Percentiles rank a stretch among this genome's conserved stretches.
These are phyloP conservation scores for Teunomyces pallodes DNA, from an alignment of 805 yeast species.

Conservation along the genomic window DNA sequence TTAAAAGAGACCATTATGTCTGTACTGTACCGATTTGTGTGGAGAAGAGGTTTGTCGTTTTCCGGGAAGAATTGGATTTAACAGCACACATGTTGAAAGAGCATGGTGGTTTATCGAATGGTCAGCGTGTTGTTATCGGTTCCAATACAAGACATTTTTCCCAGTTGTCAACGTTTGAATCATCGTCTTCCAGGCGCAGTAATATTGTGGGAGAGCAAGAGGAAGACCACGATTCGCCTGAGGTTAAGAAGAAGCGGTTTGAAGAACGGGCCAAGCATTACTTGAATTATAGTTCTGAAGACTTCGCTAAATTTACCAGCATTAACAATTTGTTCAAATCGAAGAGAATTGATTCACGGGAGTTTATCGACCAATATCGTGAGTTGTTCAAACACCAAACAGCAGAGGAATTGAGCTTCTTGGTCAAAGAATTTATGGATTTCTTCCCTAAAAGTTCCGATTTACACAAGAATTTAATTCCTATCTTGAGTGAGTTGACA, in stretches of 20 bases:
- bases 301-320: conserved; percentile 47
- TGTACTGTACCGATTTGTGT: conserved; percentile 78
- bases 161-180: conserved; percentile 58
- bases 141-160: conserved; percentile 43
- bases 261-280: conserved; percentile 87
- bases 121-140: conserved; percentile 41
- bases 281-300: conserved; percentile 49
- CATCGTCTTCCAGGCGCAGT: conserved; percentile 17
- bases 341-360: conserved; percentile 46
- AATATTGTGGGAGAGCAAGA: conserved; percentile 17
- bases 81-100: conserved; percentile 84
- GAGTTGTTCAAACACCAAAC: conserved; percentile 43
- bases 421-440: conserved; percentile 61
- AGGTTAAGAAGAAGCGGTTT: conserved; percentile 56
- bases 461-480: conserved; percentile 39
- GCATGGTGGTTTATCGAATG: conserved; percentile 60
- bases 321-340: conserved; percentile 49
- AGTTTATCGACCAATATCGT: conserved; percentile 45
- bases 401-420: conserved; percentile 50
- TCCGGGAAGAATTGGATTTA: conserved; percentile 79
- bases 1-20: conserved; percentile 66
- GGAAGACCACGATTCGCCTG: conserved; percentile 40
- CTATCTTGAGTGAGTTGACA: conserved; percentile 19
- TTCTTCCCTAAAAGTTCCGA: conserved; percentile 48
- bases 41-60: conserved; percentile 89